Percentiles rank a stretch among this genome's conserved stretches.
Evolutionary conservation across 352 stramenopile genomes (phyloP).

Genomic region (Pythium myriotylum): DNA sequence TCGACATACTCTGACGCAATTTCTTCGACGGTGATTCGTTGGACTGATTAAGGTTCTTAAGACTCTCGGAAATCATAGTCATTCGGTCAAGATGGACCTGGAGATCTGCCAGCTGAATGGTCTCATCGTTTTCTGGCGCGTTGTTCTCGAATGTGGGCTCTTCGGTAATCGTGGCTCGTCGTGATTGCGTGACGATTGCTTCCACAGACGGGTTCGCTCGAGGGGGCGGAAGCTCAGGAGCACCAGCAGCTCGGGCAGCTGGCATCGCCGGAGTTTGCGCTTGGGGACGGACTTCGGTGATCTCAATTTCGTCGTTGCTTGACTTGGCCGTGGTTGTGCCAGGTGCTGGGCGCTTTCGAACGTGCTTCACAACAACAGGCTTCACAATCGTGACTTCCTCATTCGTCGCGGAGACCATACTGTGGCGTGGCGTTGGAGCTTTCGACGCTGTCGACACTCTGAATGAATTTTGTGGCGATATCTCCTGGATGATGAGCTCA

Average conservation of each 20-base stretch:
- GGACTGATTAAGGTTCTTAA: constrained; percentile 44
- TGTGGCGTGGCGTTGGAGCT: constrained; percentile 20
- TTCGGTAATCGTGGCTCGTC: constrained; percentile 27
- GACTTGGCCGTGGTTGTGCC: not conserved
- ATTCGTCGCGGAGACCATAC: constrained; percentile 21
- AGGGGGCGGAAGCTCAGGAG: constrained; percentile 9
- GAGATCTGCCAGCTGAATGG: constrained; percentile 60
- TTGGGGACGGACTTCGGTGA: constrained; percentile 4
- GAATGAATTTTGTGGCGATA: constrained; percentile 38
- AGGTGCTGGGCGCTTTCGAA: constrained; percentile 15
- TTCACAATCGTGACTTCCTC: constrained; percentile 30
- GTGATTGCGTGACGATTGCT: constrained; percentile 26
- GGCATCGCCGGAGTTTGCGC: not conserved
- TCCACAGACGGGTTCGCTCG: constrained; percentile 20
- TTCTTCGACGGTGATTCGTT: constrained; percentile 48
- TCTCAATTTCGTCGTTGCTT: constrained; percentile 4
- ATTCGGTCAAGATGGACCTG: constrained; percentile 78
- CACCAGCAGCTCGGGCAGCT: not conserved
- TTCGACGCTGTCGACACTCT: constrained; percentile 12
- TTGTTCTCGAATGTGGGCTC: constrained; percentile 8
- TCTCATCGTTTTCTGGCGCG: constrained; percentile 9
- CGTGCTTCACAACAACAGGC: constrained; percentile 23
- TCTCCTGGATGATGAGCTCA: constrained; percentile 44
- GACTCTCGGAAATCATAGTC: constrained; percentile 68
- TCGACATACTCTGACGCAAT: constrained; percentile 42